Conservation (phyloP, 257 asterid genomes). For the Verbascum thapsus region DNA sequence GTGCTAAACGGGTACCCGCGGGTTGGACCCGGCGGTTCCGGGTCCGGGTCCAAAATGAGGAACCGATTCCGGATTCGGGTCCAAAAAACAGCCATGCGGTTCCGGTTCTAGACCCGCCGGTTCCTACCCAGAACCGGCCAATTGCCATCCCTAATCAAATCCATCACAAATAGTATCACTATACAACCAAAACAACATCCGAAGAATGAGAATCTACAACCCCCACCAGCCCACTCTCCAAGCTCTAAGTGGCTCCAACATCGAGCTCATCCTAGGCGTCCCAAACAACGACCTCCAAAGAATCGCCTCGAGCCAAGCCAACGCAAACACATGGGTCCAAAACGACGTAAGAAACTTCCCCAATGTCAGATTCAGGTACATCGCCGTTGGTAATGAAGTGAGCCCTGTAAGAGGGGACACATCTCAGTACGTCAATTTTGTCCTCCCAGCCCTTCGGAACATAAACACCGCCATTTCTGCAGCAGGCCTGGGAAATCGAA, state of each 20-base stretch:
- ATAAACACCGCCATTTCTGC: conserved; percentile 27
- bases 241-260: conserved; percentile 40
- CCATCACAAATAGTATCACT: conserved; percentile 33
- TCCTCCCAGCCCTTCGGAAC: conserved; percentile 38
- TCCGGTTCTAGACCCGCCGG: too few species aligned
- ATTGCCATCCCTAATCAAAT: too few species aligned
- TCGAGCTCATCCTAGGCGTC: conserved; percentile 42
- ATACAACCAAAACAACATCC: conserved; percentile 42
- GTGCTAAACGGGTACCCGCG: too few species aligned
- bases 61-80: too few species aligned
- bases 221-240: conserved; percentile 39
- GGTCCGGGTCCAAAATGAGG: too few species aligned
- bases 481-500: conserved; percentile 29
- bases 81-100: too few species aligned
- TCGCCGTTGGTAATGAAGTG: conserved; percentile 65
- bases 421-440: conserved; percentile 17
- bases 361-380: conserved; percentile 45
- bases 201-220: conserved; percentile 44
- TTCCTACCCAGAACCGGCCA: too few species aligned
- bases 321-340: conserved; percentile 59
- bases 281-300: conserved; percentile 46
- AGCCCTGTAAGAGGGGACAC: conserved; percentile 29
- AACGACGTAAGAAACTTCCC: conserved; percentile 48
- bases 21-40: too few species aligned
- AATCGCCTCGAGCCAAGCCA: conserved; percentile 49